A percentile compares a stretch with the other conserved stretches of the same genome.
phyloP scores from a whole-genome alignment of 2,329 filamentous ascomycete species.

The Talaromyces rugulosus region DNA sequence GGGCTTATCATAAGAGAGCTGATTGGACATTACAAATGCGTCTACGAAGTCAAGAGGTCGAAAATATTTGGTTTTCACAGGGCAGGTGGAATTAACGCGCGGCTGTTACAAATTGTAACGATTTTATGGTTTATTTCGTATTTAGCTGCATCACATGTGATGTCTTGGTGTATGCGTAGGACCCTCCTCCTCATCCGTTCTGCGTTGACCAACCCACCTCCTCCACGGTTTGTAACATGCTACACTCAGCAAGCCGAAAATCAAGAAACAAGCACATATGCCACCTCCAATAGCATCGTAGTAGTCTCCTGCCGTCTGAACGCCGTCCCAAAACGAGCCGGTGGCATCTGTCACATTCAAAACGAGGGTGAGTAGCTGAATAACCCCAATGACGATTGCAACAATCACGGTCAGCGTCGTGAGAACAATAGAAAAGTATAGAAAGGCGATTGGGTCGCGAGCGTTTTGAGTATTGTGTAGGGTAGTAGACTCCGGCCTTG shows the following conservation, averaged over 20 bases:
- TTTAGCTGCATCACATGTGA: no score
- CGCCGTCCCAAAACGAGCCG: conserved; percentile 87
- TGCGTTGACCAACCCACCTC: conserved; percentile 45
- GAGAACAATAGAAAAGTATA: conserved; percentile 89
- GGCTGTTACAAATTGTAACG: no score
- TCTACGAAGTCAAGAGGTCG: no score
- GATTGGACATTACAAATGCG: no score
- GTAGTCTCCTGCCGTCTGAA: conserved; percentile 69
- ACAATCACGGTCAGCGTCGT: conserved; percentile 80
- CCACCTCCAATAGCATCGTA: conserved; percentile 82
- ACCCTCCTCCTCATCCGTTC: neutral
- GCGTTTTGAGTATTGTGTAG: conserved; percentile 50
- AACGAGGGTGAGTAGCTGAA: conserved; percentile 77
- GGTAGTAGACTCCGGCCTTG: neutral
- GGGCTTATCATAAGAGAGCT: no score
- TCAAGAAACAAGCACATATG: conserved; percentile 79
- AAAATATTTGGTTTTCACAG: no score
- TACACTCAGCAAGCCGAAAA: conserved; percentile 71
- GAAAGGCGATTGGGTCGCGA: conserved; percentile 80
- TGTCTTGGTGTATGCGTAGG: neutral
- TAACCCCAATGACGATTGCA: conserved; percentile 76
- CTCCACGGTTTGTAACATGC: conserved; percentile 78
- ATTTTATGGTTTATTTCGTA: no score
- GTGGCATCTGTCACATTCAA: conserved; percentile 69
- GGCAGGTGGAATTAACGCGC: no score